Evolutionary conservation across 1,284 basidiomycete genomes (phyloP).

Genomic region (Flammula alnicola): DNA sequence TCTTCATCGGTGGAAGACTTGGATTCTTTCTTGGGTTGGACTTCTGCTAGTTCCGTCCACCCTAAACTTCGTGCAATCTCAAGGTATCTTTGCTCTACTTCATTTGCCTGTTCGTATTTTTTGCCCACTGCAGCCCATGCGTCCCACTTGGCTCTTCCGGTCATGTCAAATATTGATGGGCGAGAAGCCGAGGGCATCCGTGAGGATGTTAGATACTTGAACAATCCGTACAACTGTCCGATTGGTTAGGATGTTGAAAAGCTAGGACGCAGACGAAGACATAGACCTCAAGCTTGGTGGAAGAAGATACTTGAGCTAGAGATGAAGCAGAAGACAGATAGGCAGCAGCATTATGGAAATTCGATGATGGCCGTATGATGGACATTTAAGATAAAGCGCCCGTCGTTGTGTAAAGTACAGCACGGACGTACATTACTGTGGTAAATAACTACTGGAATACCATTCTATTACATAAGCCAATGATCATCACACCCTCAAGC

Average conservation of each 20-base stretch:
- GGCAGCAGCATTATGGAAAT: constrained; percentile 63
- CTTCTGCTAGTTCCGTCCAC: constrained; percentile 55
- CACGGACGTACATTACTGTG: background rate
- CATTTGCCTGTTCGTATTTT: constrained; percentile 48
- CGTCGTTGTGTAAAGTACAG: background rate
- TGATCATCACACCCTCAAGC: constrained; percentile 47
- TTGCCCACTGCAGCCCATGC: constrained; percentile 71
- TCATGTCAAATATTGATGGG: constrained; percentile 83
- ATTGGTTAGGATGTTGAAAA: constrained; percentile 33
- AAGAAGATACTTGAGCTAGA: constrained; percentile 54
- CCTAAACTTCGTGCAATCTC: constrained; percentile 71
- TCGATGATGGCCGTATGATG: constrained; percentile 42
- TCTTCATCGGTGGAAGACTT: constrained; percentile 18
- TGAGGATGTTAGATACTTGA: constrained; percentile 75
- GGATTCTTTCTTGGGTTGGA: constrained; percentile 12
- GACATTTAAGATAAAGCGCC: constrained; percentile 12
- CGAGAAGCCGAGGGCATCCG: constrained; percentile 58
- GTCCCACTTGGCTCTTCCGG: constrained; percentile 87
- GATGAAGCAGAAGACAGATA: constrained; percentile 66
- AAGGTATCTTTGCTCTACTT: constrained; percentile 68
- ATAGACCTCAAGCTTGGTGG: constrained; percentile 76
- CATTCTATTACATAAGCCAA: constrained; percentile 28
- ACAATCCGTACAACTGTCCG: constrained; percentile 83
- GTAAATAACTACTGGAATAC: constrained; percentile 8
- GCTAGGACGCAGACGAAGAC: constrained; percentile 35